A percentile compares a stretch with the other conserved stretches of the same genome.
phyloP scores from a whole-genome alignment of 441 rosid genomes.

The Populus hybrid region DNA sequence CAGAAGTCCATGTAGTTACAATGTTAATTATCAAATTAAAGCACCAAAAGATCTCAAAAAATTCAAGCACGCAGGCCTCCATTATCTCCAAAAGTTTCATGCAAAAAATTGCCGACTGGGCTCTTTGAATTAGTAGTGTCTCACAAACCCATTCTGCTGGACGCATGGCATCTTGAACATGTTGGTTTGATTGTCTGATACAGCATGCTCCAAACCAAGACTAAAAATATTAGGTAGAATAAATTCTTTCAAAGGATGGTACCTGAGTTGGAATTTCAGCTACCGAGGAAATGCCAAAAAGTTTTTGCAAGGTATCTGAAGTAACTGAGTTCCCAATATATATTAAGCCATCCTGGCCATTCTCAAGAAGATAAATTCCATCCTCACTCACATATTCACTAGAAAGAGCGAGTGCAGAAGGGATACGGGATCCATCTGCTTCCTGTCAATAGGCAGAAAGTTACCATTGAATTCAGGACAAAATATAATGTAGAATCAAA shows the following conservation, averaged over 20 bases:
- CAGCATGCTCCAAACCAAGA: constrained; percentile 1
- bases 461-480: background rate
- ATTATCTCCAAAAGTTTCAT: background rate
- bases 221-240: background rate
- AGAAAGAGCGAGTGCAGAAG: constrained; percentile 64
- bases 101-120: background rate
- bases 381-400: constrained; percentile 74
- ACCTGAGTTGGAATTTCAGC: constrained; percentile 68
- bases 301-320: constrained; percentile 50
- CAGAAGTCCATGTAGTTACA: background rate
- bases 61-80: background rate
- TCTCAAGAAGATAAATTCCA: constrained; percentile 91
- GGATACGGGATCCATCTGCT: constrained; percentile 48
- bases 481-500: background rate
- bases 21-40: background rate
- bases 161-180: background rate
- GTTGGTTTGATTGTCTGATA: background rate
- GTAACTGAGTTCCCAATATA: constrained; percentile 59
- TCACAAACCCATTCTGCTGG: background rate
- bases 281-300: constrained; percentile 49
- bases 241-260: constrained; percentile 3
- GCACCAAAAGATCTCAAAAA: background rate
- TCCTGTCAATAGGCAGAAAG: constrained; percentile 35
- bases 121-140: background rate
- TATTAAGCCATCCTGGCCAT: constrained; percentile 73